These are phyloP conservation scores for Penicillium samsonianum DNA, from an alignment of 495 filamentous ascomycete genomes.

Conservation along the genomic window DNA sequence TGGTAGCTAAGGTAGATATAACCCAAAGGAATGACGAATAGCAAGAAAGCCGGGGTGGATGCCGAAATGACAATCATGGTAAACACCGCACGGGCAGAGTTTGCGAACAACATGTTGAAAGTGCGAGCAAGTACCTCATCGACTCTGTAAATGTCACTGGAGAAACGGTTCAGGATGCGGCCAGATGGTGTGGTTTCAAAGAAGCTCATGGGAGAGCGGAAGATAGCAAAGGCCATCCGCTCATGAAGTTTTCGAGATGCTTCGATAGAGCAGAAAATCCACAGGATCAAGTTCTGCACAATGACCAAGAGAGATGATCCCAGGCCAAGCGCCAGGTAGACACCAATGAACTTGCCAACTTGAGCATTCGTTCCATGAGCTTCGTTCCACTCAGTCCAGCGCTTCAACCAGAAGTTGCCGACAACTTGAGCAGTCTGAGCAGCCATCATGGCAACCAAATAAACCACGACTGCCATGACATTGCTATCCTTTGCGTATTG, in stretches of 20 bases:
- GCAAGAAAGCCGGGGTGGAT: slow-evolving; percentile 77
- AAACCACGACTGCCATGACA: slow-evolving; percentile 76
- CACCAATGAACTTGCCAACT: slow-evolving; percentile 86
- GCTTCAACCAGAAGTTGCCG: slow-evolving; percentile 90
- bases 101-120: slow-evolving; percentile 93
- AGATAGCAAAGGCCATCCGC: slow-evolving; percentile 96
- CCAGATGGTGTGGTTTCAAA: slow-evolving; percentile 99
- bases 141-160: slow-evolving; percentile 93
- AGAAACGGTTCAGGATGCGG: slow-evolving; percentile 94
- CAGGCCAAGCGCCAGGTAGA: slow-evolving; percentile 92
- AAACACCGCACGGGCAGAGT: slow-evolving; percentile 79
- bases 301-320: slow-evolving; percentile 86
- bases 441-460: slow-evolving; percentile 72
- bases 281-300: slow-evolving; percentile 89
- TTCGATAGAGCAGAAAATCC: slow-evolving; percentile 99
- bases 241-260: slow-evolving; percentile 96
- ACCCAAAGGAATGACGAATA: slow-evolving; percentile 76
- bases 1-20: slow-evolving; percentile 91
- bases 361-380: slow-evolving; percentile 64
- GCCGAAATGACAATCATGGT: slow-evolving; percentile 83
- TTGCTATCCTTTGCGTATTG: slow-evolving; percentile 96
- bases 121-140: slow-evolving; percentile 93
- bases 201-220: slow-evolving; percentile 97
- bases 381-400: slow-evolving; percentile 82
- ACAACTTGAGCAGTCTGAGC: slow-evolving; percentile 79